These are phyloP conservation scores for Quercus phellos DNA, from an alignment of 331 rosid genomes.

Conservation along the genomic window DNA sequence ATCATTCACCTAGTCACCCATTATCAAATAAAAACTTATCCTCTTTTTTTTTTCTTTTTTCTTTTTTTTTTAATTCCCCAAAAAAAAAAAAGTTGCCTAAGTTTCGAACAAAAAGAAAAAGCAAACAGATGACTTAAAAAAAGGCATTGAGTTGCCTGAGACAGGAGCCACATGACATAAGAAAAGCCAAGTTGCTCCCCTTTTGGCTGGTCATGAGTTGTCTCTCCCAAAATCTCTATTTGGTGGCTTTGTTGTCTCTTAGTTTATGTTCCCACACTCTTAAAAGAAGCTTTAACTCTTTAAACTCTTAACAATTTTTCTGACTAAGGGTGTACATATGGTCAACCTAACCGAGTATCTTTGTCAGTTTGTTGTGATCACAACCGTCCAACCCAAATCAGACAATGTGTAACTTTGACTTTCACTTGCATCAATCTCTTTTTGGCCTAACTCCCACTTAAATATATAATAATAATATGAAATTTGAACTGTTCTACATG, in stretches of 20 bases:
- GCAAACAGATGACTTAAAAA: slow-evolving; percentile 24
- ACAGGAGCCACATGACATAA: slow-evolving; percentile 47
- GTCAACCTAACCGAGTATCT: slow-evolving; percentile 66
- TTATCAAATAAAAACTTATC: slow-evolving; percentile 13
- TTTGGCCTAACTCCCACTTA: slow-evolving; percentile 17
- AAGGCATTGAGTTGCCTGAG: slow-evolving; percentile 24
- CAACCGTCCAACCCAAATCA: slow-evolving; percentile 66
- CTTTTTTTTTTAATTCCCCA: slow-evolving; percentile 13
- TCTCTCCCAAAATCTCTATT: slow-evolving; percentile 42
- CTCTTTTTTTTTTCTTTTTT: background rate
- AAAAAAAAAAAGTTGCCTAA: background rate
- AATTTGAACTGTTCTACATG: slow-evolving; percentile 20
- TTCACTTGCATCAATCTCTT: slow-evolving; percentile 31
- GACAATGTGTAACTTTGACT: slow-evolving; percentile 72
- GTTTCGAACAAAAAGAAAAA: slow-evolving; percentile 12
- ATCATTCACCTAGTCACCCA: slow-evolving; percentile 12
- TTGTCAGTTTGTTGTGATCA: slow-evolving; percentile 60
- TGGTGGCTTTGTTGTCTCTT: slow-evolving; percentile 49
- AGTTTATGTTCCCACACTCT: slow-evolving; percentile 50
- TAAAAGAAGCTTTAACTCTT: slow-evolving; percentile 41
- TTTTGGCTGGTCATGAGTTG: slow-evolving; percentile 45
- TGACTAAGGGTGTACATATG: slow-evolving; percentile 15
- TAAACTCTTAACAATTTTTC: slow-evolving; percentile 10
- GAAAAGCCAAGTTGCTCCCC: slow-evolving; percentile 42
- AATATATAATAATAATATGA: background rate